Evolutionary conservation across 495 filamentous ascomycete species (phyloP).

Genomic region (Alectoria sarmentosa): DNA sequence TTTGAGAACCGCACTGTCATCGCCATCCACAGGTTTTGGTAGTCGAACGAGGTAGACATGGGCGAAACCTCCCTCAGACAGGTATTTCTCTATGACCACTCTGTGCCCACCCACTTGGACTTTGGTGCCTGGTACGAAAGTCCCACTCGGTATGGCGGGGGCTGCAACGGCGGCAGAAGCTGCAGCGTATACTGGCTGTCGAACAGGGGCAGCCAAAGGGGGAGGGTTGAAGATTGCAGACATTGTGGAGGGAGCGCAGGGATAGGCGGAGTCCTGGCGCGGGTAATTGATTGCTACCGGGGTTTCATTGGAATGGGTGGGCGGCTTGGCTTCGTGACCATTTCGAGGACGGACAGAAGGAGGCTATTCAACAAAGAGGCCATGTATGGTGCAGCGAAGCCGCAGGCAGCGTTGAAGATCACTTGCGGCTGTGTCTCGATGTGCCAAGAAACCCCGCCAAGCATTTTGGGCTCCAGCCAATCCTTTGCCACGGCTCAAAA

Average conservation of each 20-base stretch:
- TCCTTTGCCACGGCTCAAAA: neutral
- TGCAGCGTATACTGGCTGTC: slow-evolving; percentile 19
- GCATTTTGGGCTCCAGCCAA: neutral
- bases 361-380: neutral
- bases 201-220: slow-evolving; percentile 19
- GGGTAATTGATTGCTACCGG: neutral
- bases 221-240: slow-evolving; percentile 23
- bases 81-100: slow-evolving; percentile 94
- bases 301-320: slow-evolving; percentile 3
- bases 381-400: slow-evolving; percentile 7
- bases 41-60: slow-evolving; percentile 96
- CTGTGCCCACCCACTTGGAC: slow-evolving; percentile 90
- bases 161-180: slow-evolving; percentile 26
- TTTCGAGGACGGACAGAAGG: neutral
- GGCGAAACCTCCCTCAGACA: slow-evolving; percentile 96
- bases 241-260: slow-evolving; percentile 20
- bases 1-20: slow-evolving; percentile 85
- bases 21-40: slow-evolving; percentile 66
- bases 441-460: neutral
- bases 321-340: neutral
- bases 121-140: slow-evolving; percentile 88
- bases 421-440: slow-evolving; percentile 5
- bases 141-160: slow-evolving; percentile 67
- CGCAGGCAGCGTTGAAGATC: slow-evolving; percentile 9
- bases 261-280: slow-evolving; percentile 8